A percentile compares a stretch with the other conserved stretches of the same genome.
These are phyloP conservation scores for Aspergillus nomiae DNA, from an alignment of 2,329 filamentous ascomycete species.

Conservation along the genomic window DNA sequence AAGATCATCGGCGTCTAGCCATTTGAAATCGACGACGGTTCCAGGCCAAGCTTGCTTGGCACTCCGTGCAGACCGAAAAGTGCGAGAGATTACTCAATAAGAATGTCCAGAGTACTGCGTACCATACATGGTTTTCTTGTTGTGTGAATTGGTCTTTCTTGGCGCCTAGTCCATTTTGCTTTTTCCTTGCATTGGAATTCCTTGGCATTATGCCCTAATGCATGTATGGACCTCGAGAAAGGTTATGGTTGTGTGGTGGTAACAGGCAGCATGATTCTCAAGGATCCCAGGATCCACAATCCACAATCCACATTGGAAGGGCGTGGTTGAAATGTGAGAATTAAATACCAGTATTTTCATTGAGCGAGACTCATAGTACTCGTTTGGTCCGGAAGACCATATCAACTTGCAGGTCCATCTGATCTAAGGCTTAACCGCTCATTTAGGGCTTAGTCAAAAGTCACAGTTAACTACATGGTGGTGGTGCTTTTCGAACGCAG, in stretches of 20 bases:
- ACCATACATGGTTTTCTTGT: background rate
- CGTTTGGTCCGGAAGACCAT: background rate
- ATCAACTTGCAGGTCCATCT: background rate
- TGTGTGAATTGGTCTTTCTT: background rate
- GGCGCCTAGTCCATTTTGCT: background rate
- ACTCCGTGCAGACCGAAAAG: background rate
- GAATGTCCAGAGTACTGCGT: background rate
- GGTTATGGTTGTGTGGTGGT: background rate
- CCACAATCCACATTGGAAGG: background rate
- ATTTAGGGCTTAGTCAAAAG: background rate
- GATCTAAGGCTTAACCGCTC: background rate
- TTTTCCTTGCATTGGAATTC: slow-evolving; percentile 3
- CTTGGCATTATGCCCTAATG: slow-evolving; percentile 2
- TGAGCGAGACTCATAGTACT: background rate
- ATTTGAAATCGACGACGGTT: background rate
- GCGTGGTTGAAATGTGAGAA: background rate
- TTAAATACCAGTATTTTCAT: background rate
- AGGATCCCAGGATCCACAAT: background rate
- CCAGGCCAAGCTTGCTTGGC: background rate
- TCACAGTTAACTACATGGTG: background rate
- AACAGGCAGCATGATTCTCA: slow-evolving; percentile 5
- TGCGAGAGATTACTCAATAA: background rate
- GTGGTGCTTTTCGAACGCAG: background rate
- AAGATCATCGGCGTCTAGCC: background rate
- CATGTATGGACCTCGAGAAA: background rate